Conservation (phyloP, 495 filamentous ascomycete genomes). For the Hypoxylon crocopeplum region DNA sequence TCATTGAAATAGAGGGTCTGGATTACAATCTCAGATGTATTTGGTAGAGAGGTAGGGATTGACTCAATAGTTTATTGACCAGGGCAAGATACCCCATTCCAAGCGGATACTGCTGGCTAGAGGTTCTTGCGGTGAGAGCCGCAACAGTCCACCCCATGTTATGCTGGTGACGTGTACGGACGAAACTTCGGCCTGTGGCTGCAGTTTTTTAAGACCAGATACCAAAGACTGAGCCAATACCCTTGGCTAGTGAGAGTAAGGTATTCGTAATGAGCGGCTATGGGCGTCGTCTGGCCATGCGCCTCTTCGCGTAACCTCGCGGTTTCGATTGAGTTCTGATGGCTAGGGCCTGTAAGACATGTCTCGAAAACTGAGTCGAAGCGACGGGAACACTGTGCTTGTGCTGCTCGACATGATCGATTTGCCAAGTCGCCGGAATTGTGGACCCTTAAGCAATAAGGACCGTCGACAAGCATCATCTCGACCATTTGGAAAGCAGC, state of each 20-base stretch:
- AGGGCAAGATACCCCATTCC: slow-evolving; percentile 5
- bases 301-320: neutral
- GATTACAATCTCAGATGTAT: slow-evolving; percentile 8
- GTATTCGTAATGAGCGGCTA: neutral
- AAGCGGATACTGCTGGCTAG: slow-evolving; percentile 18
- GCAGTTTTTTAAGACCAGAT: slow-evolving; percentile 22
- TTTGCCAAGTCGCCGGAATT: slow-evolving; percentile 23
- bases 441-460: slow-evolving; percentile 11
- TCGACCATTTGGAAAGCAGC: slow-evolving; percentile 25
- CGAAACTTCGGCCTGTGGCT: slow-evolving; percentile 9
- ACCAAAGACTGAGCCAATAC: slow-evolving; percentile 9
- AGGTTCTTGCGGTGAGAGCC: slow-evolving; percentile 38
- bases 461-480: slow-evolving; percentile 13
- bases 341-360: slow-evolving; percentile 4
- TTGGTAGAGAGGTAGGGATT: slow-evolving; percentile 4
- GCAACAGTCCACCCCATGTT: slow-evolving; percentile 16
- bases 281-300: neutral
- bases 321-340: slow-evolving; percentile 26
- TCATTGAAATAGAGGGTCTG: neutral
- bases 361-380: neutral
- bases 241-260: neutral
- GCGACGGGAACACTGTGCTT: slow-evolving; percentile 7
- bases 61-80: neutral
- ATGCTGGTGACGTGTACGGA: slow-evolving; percentile 28
- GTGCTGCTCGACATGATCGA: slow-evolving; percentile 2